Evolutionary conservation across 805 yeast species (phyloP), one percentile per base, ranked within the genome.

Genomic region (Lipomyces kockii): DNA sequence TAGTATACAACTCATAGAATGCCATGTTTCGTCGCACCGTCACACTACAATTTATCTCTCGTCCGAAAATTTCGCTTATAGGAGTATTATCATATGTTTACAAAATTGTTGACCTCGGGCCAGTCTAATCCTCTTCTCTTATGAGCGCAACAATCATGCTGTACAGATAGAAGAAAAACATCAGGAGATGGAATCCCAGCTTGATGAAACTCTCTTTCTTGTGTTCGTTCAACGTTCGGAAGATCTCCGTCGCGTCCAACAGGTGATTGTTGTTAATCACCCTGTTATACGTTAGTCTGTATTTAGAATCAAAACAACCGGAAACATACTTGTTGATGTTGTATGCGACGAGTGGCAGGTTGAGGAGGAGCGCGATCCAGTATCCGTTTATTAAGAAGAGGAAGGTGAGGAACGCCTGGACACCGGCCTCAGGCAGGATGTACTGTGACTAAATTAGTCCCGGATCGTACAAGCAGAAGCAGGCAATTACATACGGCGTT

Each of bases 191-290:
- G 86, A 91, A 92, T 11, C 95, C 97, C 74, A 95, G 85, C 80
- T 94, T 94, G 78, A 91, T 80, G 78, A 93, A 92, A 68, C 92
- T 85, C 81, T 93, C 98, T 79, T 89, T 90, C 86, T 95, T 94
- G 83, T 93, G 97, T 77, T 89, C 91, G 74, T 91, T 86, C 76
- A 94, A 85, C 54, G 98, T 93, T 83, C 98, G 87, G 82, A 95
- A 95, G 76, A 94, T 95, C 80, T 94, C 98, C 56, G 99, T 94
- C 67, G 98, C 98, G 79, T 95, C 99, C 78, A 93, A 87, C 71
- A 91, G 82, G 78, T 94, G 93, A 78, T 88, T 87, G 80, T 91
- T 92, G 74, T 86, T 86, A 79, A 88, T 80, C 76, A 91, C 64
- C 67, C 73, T 70, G 56, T 3, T 12, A 3, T 17, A 11, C 22